Conservation (phyloP, 345 rosid species). For the Clausena lansium region DNA sequence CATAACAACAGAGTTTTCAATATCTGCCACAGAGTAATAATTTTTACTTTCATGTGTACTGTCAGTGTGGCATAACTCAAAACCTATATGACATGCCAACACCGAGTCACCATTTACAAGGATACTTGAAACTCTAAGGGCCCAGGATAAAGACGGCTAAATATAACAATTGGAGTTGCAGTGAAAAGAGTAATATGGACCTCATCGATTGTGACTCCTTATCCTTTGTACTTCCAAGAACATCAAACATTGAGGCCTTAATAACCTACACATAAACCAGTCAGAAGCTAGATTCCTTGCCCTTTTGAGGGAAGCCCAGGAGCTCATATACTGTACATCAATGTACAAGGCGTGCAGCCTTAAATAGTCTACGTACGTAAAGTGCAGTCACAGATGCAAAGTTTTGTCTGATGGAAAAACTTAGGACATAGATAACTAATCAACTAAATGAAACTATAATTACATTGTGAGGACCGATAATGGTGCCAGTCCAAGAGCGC, state of each 20-base stretch:
- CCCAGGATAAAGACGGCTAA: not conserved
- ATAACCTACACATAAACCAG: not conserved
- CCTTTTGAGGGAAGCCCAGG: not conserved
- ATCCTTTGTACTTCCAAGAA: not conserved
- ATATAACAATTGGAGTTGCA: not conserved
- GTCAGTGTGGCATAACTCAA: not conserved
- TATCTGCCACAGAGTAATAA: not conserved
- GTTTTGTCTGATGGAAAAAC: not conserved
- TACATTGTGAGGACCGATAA: constrained; percentile 93
- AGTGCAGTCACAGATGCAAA: not conserved
- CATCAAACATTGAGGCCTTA: not conserved
- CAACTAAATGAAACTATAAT: constrained; percentile 19
- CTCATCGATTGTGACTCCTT: not conserved
- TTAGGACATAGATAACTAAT: not conserved
- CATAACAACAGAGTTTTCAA: not conserved
- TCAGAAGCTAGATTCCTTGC: not conserved
- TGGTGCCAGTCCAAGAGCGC: constrained; percentile 95
- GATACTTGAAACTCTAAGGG: not conserved
- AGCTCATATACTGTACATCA: not conserved
- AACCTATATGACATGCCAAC: not conserved
- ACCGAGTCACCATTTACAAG: not conserved
- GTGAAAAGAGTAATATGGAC: not conserved
- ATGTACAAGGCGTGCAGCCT: not conserved
- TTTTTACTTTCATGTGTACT: not conserved
- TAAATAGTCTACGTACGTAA: not conserved